Evolutionary conservation across 2,329 filamentous ascomycete species (phyloP).

Genomic region (Pseudogymnoascus sp.): DNA sequence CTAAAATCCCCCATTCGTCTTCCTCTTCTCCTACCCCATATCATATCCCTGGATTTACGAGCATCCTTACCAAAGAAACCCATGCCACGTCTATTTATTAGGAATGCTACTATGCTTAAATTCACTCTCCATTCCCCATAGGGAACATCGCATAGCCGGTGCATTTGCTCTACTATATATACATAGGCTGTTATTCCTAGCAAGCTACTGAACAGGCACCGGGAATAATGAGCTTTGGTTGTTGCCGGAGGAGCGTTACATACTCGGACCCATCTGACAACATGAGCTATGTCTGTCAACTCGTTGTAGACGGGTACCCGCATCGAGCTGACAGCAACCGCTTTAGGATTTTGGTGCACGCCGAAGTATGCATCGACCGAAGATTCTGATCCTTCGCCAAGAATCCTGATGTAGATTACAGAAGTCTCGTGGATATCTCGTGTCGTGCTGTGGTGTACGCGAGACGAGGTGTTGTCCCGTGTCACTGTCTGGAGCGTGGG

Average conservation of each 20-base stretch:
- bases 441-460: background rate
- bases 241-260: background rate
- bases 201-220: background rate
- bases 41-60: background rate
- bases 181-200: background rate
- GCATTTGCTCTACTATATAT: background rate
- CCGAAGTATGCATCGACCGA: background rate
- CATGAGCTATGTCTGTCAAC: background rate
- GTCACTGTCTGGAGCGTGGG: background rate
- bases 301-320: background rate
- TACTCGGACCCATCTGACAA: background rate
- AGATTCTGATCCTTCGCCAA: background rate
- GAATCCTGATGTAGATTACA: background rate
- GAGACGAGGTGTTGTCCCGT: background rate
- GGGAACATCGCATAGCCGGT: background rate
- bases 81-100: no score
- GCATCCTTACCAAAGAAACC: background rate
- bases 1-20: background rate
- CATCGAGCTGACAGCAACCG: background rate
- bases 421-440: background rate
- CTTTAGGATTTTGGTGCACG: background rate
- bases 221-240: background rate
- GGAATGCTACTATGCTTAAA: background rate
- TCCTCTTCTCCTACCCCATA: background rate
- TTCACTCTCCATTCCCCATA: background rate